These are phyloP conservation scores for Aegilops longissima DNA, from an alignment of 176 grass and related monocot genomes.

Conservation along the genomic window DNA sequence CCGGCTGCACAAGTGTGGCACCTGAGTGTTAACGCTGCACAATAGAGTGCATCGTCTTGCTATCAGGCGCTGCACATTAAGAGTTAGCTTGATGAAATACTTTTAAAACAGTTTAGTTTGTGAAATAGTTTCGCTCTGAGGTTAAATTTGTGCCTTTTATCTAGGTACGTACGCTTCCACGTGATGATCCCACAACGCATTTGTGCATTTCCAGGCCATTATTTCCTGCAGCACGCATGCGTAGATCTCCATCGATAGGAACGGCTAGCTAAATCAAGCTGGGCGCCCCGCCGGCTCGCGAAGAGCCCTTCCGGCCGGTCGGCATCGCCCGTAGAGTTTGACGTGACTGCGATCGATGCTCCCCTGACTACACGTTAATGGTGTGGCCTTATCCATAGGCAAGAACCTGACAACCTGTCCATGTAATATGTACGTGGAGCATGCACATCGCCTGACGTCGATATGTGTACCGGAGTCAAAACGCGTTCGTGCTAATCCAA, in stretches of 20 bases:
- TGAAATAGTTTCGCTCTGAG: too few species aligned
- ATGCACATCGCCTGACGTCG: not conserved
- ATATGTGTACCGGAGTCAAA: too few species aligned
- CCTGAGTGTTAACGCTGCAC: too few species aligned
- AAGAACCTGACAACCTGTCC: not conserved
- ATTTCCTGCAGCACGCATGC: not conserved
- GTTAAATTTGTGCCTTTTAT: too few species aligned
- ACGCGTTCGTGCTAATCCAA: not conserved
- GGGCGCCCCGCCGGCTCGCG: constrained; percentile 13
- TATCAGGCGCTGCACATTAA: too few species aligned
- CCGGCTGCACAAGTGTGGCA: too few species aligned
- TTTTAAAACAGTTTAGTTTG: too few species aligned
- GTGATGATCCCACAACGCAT: not conserved
- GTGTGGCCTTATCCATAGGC: constrained; percentile 13
- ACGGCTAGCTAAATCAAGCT: not conserved
- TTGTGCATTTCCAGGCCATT: not conserved
- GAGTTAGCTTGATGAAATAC: too few species aligned
- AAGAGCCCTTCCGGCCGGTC: constrained; percentile 7
- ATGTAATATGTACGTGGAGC: not conserved
- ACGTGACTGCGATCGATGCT: not conserved
- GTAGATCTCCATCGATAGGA: not conserved
- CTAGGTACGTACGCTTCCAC: not conserved
- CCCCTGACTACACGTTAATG: not conserved
- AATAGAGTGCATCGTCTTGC: too few species aligned
- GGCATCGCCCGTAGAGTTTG: not conserved